A percentile compares a stretch with the other conserved stretches of the same genome.
Evolutionary conservation across 805 yeast species (phyloP).

Genomic region (Saccharomycopsis sp.): DNA sequence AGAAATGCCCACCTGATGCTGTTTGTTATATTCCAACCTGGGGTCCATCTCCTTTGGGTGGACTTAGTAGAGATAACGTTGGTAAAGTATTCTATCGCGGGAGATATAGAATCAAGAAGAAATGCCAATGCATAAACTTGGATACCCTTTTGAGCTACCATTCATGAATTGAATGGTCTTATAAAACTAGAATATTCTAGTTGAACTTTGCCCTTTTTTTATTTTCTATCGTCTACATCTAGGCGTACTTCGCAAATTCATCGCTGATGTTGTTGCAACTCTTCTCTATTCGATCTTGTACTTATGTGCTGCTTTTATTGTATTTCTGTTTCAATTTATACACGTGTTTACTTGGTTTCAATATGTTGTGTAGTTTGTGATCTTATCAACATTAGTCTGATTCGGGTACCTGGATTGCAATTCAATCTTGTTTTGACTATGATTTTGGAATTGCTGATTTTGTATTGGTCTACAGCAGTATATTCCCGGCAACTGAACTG

Average conservation of each 20-base stretch:
- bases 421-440: too few species aligned
- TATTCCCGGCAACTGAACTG: neutral
- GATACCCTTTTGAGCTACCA: neutral
- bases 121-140: constrained; percentile 12
- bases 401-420: too few species aligned
- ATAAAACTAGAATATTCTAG: too few species aligned
- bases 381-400: too few species aligned
- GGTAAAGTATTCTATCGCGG: constrained; percentile 9
- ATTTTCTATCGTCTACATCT: too few species aligned
- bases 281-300: neutral
- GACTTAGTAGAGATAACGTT: neutral
- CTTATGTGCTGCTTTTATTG: too few species aligned
- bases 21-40: constrained; percentile 53
- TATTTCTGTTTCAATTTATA: too few species aligned
- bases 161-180: neutral
- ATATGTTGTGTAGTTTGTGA: too few species aligned
- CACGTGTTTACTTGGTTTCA: too few species aligned
- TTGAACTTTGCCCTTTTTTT: too few species aligned
- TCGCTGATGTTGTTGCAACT: neutral
- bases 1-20: constrained; percentile 39
- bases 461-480: neutral
- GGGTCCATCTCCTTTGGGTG: constrained; percentile 50
- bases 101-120: constrained; percentile 5
- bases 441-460: too few species aligned
- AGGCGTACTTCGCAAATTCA: too few species aligned